Conservation (phyloP, 768 basidiomycete species). For the Leccinum longicurvipes region DNA sequence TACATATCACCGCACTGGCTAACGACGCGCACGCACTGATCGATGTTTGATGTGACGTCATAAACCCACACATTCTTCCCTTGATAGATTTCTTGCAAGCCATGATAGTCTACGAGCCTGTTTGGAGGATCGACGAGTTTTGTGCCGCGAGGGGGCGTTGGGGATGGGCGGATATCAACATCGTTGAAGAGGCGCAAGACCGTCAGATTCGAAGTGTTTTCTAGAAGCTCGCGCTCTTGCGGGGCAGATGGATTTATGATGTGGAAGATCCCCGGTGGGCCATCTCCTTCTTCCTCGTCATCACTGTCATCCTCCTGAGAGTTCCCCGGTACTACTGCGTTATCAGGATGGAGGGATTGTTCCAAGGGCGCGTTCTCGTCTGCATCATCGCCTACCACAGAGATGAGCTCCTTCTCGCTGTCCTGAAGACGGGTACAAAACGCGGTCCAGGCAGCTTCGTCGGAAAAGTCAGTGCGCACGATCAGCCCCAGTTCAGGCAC, state of each 20-base stretch:
- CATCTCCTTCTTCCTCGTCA: slow-evolving; percentile 32
- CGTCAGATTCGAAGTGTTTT: slow-evolving; percentile 58
- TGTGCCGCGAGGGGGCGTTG: slow-evolving; percentile 41
- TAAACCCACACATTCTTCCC: slow-evolving; percentile 77
- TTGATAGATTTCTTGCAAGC: slow-evolving; percentile 71
- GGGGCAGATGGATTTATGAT: slow-evolving; percentile 46
- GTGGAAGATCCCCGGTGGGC: slow-evolving; percentile 46
- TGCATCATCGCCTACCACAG: slow-evolving; percentile 18
- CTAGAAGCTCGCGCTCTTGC: slow-evolving; percentile 40
- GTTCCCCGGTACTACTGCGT: slow-evolving; percentile 11
- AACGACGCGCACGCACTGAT: slow-evolving; percentile 67
- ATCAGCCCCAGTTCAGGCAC: slow-evolving; percentile 56
- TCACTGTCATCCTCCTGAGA: slow-evolving; percentile 14
- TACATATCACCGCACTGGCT: slow-evolving; percentile 60
- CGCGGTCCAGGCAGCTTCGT: slow-evolving; percentile 61
- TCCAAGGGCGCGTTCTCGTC: slow-evolving; percentile 19
- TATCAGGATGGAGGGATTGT: slow-evolving; percentile 15
- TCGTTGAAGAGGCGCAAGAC: slow-evolving; percentile 71
- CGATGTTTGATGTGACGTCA: slow-evolving; percentile 59
- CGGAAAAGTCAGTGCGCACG: slow-evolving; percentile 69
- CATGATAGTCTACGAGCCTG: slow-evolving; percentile 56
- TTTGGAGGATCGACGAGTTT: slow-evolving; percentile 49
- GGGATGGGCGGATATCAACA: slow-evolving; percentile 58
- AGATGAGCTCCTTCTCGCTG: slow-evolving; percentile 55
- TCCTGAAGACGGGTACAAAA: slow-evolving; percentile 51